phyloP scores from a whole-genome alignment of 2,329 filamentous ascomycete genomes.

The Leptosphaerulina australis region DNA sequence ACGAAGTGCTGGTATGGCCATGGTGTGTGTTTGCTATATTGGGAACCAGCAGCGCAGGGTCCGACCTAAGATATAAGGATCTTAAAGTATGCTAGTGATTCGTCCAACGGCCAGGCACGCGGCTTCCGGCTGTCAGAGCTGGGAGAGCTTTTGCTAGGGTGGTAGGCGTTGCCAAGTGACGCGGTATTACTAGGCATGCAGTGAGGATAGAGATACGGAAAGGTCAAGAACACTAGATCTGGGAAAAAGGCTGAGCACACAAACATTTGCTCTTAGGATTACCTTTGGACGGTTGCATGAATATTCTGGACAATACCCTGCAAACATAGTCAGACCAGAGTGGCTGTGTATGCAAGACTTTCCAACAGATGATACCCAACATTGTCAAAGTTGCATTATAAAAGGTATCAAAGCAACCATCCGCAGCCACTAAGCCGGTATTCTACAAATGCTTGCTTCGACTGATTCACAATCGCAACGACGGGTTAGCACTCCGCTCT shows the following conservation, averaged over 20 bases:
- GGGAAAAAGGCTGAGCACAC: conserved; percentile 27
- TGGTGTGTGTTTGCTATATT: conserved; percentile 22
- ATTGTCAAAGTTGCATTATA: not conserved
- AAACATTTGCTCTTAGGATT: not conserved
- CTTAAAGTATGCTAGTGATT: conserved; percentile 15
- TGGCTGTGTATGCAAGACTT: not conserved
- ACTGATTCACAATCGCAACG: conserved; percentile 6
- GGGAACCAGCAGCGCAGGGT: conserved; percentile 37
- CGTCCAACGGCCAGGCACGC: conserved; percentile 31
- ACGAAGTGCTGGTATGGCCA: conserved; percentile 36
- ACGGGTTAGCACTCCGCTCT: conserved; percentile 8
- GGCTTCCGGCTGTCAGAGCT: conserved; percentile 34
- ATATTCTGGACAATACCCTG: not conserved
- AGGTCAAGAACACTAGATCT: conserved; percentile 25
- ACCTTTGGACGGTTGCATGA: not conserved
- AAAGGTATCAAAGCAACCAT: conserved; percentile 3
- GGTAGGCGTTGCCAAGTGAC: conserved; percentile 35
- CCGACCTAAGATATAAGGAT: conserved; percentile 32
- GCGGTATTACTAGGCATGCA: conserved; percentile 39
- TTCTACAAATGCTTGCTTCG: no score
- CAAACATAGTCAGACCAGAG: conserved; percentile 3
- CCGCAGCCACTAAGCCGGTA: not conserved
- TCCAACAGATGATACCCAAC: not conserved
- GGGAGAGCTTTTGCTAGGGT: conserved; percentile 42
- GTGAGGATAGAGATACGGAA: conserved; percentile 27